A percentile compares a stretch with the other conserved stretches of the same genome.
These are phyloP conservation scores for Herpetomonas muscarum DNA, from an alignment of 208 protist species.

Conservation along the genomic window DNA sequence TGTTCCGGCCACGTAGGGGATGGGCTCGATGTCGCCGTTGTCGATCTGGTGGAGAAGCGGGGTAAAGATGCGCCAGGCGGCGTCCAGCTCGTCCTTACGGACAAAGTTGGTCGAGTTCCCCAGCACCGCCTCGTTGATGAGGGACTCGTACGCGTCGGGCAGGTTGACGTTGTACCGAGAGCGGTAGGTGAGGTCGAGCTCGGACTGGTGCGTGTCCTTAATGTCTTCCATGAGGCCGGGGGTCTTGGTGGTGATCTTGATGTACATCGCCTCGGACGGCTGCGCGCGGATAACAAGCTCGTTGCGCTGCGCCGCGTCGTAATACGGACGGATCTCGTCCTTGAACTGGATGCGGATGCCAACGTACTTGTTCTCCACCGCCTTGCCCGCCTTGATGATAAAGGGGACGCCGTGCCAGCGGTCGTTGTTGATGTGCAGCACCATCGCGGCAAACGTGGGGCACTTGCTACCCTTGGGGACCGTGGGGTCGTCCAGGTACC, in stretches of 20 bases:
- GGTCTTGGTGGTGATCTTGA: conserved; percentile 88
- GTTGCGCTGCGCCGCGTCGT: conserved; percentile 72
- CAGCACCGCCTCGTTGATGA: conserved; percentile 81
- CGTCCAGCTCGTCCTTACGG: conserved; percentile 88
- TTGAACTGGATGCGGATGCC: conserved; percentile 88
- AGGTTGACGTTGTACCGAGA: conserved; percentile 72
- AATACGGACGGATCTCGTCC: conserved; percentile 81
- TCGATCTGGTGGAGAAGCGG: conserved; percentile 89
- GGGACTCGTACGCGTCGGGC: conserved; percentile 90
- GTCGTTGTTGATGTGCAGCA: conserved; percentile 88
- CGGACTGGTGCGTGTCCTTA: conserved; percentile 75
- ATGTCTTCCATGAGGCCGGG: conserved; percentile 74
- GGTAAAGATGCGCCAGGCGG: conserved; percentile 90
- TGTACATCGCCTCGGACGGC: conserved; percentile 91
- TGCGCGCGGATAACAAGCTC: conserved; percentile 92
- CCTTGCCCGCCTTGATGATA: conserved; percentile 90
- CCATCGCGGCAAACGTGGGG: conserved; percentile 85
- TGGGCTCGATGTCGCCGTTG: conserved; percentile 41
- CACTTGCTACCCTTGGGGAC: conserved; percentile 75
- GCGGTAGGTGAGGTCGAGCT: conserved; percentile 89
- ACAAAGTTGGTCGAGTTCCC: conserved; percentile 91
- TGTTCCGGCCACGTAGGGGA: conserved; percentile 79
- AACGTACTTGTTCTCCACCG: conserved; percentile 79
- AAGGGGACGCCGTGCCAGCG: conserved; percentile 94
- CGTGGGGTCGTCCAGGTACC: conserved; percentile 84